Evolutionary conservation across 1,284 basidiomycete species (phyloP).

Genomic region (Thecaphora frezii): DNA sequence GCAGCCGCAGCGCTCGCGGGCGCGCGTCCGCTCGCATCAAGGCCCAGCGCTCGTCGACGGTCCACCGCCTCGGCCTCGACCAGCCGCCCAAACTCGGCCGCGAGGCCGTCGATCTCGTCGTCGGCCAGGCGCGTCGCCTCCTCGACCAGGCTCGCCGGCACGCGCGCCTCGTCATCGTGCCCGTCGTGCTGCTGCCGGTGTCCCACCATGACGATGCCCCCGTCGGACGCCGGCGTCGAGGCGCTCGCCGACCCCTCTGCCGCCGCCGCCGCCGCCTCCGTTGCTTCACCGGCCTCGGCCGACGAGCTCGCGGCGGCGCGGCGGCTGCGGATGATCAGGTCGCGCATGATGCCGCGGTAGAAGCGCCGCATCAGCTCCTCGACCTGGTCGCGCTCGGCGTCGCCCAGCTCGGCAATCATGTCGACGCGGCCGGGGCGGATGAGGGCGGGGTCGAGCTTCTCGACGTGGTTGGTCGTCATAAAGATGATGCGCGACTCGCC

Average conservation of each 20-base stretch:
- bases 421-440: conserved; percentile 95
- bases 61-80: conserved; percentile 28
- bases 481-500: conserved; percentile 91
- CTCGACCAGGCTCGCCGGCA: background rate
- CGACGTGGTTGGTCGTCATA: conserved; percentile 96
- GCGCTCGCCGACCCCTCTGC: background rate
- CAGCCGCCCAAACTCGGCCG: conserved; percentile 16
- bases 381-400: conserved; percentile 83
- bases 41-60: conserved; percentile 22
- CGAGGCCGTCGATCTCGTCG: conserved; percentile 15
- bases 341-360: conserved; percentile 63
- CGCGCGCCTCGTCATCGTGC: background rate
- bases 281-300: conserved; percentile 1
- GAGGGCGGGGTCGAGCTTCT: conserved; percentile 74
- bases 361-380: conserved; percentile 79
- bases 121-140: conserved; percentile 17
- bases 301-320: background rate
- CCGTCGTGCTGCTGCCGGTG: background rate
- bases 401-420: conserved; percentile 78
- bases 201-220: background rate
- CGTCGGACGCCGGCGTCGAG: background rate
- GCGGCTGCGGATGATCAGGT: conserved; percentile 8
- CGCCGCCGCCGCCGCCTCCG: conserved; percentile 7
- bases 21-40: conserved; percentile 20
- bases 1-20: background rate